Evolutionary conservation across 768 basidiomycete genomes (phyloP).

Genomic region (Boletus subparvulus): DNA sequence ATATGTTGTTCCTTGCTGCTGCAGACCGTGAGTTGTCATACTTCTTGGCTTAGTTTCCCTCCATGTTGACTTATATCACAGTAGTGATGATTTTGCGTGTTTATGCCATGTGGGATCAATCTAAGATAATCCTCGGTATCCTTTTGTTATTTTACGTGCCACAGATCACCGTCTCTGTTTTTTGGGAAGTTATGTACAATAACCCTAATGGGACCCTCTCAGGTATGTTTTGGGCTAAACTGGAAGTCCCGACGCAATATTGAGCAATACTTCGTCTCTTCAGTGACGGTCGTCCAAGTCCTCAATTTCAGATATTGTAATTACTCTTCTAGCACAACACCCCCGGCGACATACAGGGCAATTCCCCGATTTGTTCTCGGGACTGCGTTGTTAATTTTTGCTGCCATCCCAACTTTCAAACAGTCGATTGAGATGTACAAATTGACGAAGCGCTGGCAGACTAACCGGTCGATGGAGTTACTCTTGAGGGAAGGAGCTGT

Average conservation of each 20-base stretch:
- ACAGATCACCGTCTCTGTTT: background rate
- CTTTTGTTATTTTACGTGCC: slow-evolving; percentile 1
- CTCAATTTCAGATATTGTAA: slow-evolving; percentile 1
- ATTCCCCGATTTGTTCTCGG: slow-evolving; percentile 6
- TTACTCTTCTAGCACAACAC: background rate
- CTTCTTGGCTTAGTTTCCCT: too few species aligned
- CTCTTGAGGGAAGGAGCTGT: slow-evolving; percentile 8
- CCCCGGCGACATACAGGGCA: background rate
- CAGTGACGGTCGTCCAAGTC: slow-evolving; percentile 1
- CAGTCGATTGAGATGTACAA: slow-evolving; percentile 1
- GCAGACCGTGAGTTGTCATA: slow-evolving; percentile 9
- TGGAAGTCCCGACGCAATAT: too few species aligned
- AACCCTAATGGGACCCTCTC: background rate
- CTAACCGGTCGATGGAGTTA: slow-evolving; percentile 1
- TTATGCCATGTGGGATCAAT: slow-evolving; percentile 14
- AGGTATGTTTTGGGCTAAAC: background rate
- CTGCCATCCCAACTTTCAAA: background rate
- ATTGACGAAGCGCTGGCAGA: slow-evolving; percentile 8
- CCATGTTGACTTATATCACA: background rate
- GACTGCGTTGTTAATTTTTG: slow-evolving; percentile 1
- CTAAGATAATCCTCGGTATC: slow-evolving; percentile 3
- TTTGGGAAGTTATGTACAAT: slow-evolving; percentile 4
- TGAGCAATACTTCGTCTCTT: too few species aligned
- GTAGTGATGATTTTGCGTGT: slow-evolving; percentile 21
- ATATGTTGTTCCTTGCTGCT: slow-evolving; percentile 3